Evolutionary conservation across 148 eudicot genomes (phyloP), one percentile per base, ranked within the genome.

Genomic region (Spergularia marina): DNA sequence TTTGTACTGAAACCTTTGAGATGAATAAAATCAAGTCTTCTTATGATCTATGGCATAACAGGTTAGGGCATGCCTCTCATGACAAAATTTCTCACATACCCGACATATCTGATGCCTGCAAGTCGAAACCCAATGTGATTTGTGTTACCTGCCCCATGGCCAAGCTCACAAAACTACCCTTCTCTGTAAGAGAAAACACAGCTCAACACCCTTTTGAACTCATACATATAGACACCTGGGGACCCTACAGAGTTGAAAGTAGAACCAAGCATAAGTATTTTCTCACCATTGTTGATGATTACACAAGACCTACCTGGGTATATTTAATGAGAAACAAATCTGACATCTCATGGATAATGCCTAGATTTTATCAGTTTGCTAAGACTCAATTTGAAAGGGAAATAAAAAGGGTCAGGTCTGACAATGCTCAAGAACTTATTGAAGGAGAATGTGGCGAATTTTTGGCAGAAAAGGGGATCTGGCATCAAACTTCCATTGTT

Each of bases 91-190:
- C 7, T 5, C 5, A 60, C 3, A 60, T 13, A 3, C 34, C 12
- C 0, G 23, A 34, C 4, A 4, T 60, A 0, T 5, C 6, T 20
- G 2, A 12, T 20, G 11, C 0, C 0, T 21, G 36, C 14, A 7
- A 7, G 1, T 0, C 7, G 23, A 25, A 21, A 6, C 0, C 4
- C 5, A 10, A 21, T 0, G 0, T 2, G 18, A 11, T 60, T 0
- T 60, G 34, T 13, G 12, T 60, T 0, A 60, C 65, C 10, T 60
- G 34, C 9, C 36, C 34, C 2, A 60, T 60, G 65, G 65, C 65
- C 7, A 60, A 34, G 5, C 18, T 60, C 11, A 60, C 65, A 5
- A 21, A 60, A 2, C 5, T 23, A 13, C 65, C 34, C 0, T 60
- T 3, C 8, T 0, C 34, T 7, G 0, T 0, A 1, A 60, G 65